Evolutionary conservation across 202 grass and related monocot genomes (phyloP), one percentile per base, ranked within the genome.

Genomic region (Saccharum hybrid): DNA sequence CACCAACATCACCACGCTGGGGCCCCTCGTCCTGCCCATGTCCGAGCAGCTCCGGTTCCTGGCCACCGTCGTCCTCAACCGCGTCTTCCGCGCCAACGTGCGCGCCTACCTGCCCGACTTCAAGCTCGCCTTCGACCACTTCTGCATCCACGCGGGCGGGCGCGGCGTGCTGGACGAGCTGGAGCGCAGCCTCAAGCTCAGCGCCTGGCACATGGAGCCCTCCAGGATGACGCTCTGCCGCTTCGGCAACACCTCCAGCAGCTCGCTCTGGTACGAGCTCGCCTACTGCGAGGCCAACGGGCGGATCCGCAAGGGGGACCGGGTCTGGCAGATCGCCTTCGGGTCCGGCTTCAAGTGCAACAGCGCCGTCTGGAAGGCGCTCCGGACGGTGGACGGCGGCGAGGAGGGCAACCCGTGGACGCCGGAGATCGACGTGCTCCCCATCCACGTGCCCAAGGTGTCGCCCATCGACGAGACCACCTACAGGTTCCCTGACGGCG

Each of bases 311-410:
- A 48, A 64, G 28, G 76, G 80, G 0, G 63, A 91, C 80, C 69
- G 88, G 2, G 84, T 86, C 19, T 86, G 69, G 85, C 85, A 94
- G 88, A 94, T 97, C 78, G 92, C 90, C 0, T 97, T 97, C 10
- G 94, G 94, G 0, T 97, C 94, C 0, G 94, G 94, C 4, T 97
- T 97, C 86, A 94, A 97, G 88, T 94, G 94, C 86, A 97, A 97
- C 76, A 94, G 94, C 78, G 88, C 93, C 42, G 93, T 96, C 0
- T 93, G 94, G 94, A 82, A 84, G 79, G 94, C 88, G 37, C 84
- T 97, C 60, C 86, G 79, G 82, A 75, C 86, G 12, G 76, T 97
- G 21, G 84, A 91, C 15, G 71, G 37, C 12, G 73, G 14, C 1
- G 78, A 77, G 36, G 65, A 37, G 1, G 87, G 43, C 0, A 96